These are phyloP conservation scores for Pseudopithomyces chartarum DNA, from an alignment of 2,329 filamentous ascomycete genomes.

Conservation along the genomic window DNA sequence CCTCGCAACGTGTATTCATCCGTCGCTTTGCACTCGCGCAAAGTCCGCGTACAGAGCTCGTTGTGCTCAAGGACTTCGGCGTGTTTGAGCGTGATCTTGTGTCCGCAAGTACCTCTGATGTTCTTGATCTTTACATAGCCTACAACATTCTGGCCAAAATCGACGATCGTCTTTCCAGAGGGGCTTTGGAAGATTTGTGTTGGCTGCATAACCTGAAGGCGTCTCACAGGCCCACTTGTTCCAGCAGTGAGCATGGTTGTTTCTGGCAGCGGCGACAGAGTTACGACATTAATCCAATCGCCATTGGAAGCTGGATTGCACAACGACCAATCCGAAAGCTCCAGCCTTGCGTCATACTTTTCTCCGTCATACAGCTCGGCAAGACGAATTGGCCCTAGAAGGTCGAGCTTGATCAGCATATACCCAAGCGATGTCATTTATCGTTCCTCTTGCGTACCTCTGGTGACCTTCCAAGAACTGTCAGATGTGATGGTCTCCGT, in stretches of 20 bases:
- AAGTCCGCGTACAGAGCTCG: conserved; percentile 50
- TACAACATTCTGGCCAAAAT: conserved; percentile 65
- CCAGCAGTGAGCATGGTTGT: conserved; percentile 35
- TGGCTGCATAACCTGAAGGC: conserved; percentile 35
- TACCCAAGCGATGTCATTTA: not conserved
- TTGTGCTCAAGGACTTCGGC: conserved; percentile 61
- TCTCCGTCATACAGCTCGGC: conserved; percentile 56
- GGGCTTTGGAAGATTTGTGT: conserved; percentile 29
- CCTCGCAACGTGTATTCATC: conserved; percentile 34
- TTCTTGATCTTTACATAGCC: conserved; percentile 52
- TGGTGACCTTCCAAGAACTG: not conserved
- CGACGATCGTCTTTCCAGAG: conserved; percentile 56
- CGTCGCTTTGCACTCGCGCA: conserved; percentile 50
- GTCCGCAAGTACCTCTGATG: conserved; percentile 44
- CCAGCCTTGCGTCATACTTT: conserved; percentile 51
- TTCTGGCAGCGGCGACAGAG: conserved; percentile 14
- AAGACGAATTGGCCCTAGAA: not conserved
- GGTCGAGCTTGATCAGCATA: not conserved
- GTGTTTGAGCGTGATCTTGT: conserved; percentile 55
- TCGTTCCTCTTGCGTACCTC: not conserved
- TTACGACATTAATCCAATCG: conserved; percentile 31
- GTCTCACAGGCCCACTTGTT: conserved; percentile 51
- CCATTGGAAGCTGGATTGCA: conserved; percentile 21
- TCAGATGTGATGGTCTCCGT: not conserved
- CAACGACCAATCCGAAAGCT: conserved; percentile 27